Evolutionary conservation across 805 yeast species (phyloP).

Genomic region (Myxozyma lipomycoides): DNA sequence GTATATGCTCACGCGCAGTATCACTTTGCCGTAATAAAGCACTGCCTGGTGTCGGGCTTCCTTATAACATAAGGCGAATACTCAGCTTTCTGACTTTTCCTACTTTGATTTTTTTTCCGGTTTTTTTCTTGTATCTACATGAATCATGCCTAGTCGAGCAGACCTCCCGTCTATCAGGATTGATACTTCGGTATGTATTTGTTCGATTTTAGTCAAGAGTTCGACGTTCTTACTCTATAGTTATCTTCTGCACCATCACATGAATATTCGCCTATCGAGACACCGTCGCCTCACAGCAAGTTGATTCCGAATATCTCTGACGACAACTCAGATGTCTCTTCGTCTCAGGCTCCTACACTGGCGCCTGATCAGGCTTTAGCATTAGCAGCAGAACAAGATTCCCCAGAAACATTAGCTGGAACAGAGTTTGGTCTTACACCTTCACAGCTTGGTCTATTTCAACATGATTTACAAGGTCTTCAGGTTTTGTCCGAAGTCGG

Average conservation of each 20-base stretch:
- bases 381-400: conserved; percentile 15
- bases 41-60: no score
- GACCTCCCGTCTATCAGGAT: conserved; percentile 22
- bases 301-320: not conserved
- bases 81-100: no score
- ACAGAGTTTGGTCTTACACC: conserved; percentile 29
- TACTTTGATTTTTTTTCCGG: no score
- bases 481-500: conserved; percentile 39
- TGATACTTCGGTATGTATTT: conserved; percentile 17
- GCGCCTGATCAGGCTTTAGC: conserved; percentile 17
- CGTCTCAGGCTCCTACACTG: conserved; percentile 17
- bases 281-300: not conserved
- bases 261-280: not conserved
- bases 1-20: no score
- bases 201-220: not conserved
- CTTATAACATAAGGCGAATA: no score
- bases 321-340: conserved; percentile 11
- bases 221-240: conserved; percentile 1
- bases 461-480: conserved; percentile 40
- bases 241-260: not conserved
- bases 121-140: no score
- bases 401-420: conserved; percentile 8
- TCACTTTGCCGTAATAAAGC: no score
- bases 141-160: conserved; percentile 7
- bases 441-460: conserved; percentile 23